A percentile compares a stretch with the other conserved stretches of the same genome.
phyloP scores from a whole-genome alignment of 2,329 filamentous ascomycete species.

The Diplodia intermedia region DNA sequence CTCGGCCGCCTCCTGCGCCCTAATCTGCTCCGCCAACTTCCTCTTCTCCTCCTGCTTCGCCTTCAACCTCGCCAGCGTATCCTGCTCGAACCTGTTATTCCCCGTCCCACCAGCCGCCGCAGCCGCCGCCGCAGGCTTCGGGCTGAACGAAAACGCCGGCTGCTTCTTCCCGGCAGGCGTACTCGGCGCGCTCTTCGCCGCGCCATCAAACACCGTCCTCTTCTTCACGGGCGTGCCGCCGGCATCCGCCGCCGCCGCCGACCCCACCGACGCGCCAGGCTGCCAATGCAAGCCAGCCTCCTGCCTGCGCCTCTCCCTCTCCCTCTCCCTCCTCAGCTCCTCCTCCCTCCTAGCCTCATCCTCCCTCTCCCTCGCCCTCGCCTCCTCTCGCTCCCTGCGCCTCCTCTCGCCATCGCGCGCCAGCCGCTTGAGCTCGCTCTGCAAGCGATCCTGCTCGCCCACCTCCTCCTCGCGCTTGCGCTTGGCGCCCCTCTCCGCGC shows the following conservation, averaged over 20 bases:
- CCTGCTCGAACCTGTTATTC: conserved; percentile 46
- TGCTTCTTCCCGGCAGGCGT: conserved; percentile 44
- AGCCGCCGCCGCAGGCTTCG: conserved; percentile 35
- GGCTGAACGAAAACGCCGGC: conserved; percentile 54
- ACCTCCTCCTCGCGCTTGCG: conserved; percentile 54
- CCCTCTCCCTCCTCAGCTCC: conserved; percentile 54
- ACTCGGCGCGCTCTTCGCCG: conserved; percentile 37
- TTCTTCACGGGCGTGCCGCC: conserved; percentile 33
- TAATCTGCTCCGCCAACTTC: conserved; percentile 53
- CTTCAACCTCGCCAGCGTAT: conserved; percentile 55
- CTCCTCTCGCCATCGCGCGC: conserved; percentile 29
- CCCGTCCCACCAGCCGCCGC: conserved; percentile 31
- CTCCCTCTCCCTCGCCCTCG: conserved; percentile 46
- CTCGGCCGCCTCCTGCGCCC: conserved; percentile 38
- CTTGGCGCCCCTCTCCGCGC: conserved; percentile 67
- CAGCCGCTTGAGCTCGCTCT: conserved; percentile 52
- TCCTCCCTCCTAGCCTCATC: conserved; percentile 56
- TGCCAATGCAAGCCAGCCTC: conserved; percentile 44
- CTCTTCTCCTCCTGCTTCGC: conserved; percentile 50
- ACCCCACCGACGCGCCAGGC: conserved; percentile 35
- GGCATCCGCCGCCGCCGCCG: neutral
- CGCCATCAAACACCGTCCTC: conserved; percentile 17
- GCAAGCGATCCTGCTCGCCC: conserved; percentile 58
- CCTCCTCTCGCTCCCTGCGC: conserved; percentile 29
- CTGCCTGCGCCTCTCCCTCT: conserved; percentile 58